Conservation (phyloP, 805 yeast genomes). For the Schizosaccharomyces lindneri region DNA sequence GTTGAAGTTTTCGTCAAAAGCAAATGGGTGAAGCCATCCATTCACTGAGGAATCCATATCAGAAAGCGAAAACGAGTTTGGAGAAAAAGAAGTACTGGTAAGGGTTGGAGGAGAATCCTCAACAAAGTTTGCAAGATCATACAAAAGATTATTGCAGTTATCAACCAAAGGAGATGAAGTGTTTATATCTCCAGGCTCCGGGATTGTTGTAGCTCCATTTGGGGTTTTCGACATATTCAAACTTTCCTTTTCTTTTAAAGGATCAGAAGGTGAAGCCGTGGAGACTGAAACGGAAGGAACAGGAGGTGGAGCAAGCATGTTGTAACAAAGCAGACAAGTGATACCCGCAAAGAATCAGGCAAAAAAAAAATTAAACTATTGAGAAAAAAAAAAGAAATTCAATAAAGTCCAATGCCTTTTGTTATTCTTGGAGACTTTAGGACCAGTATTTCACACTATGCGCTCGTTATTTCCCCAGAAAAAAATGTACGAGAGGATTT, state of each 20-base stretch:
- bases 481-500: too few relatives aligned
- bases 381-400: background rate
- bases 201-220: too few relatives aligned
- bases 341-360: too few relatives aligned
- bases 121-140: background rate
- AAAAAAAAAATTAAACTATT: background rate
- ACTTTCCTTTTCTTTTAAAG: background rate
- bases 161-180: background rate
- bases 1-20: background rate
- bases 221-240: too few relatives aligned
- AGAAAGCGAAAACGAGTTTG: background rate
- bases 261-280: background rate
- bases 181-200: too few relatives aligned
- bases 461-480: too few relatives aligned
- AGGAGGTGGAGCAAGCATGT: too few relatives aligned
- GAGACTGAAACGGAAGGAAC: background rate
- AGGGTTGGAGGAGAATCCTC: constrained; percentile 1
- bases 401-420: too few relatives aligned
- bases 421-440: too few relatives aligned
- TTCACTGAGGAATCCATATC: constrained; percentile 1
- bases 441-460: too few relatives aligned
- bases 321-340: too few relatives aligned
- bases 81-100: background rate
- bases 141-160: background rate
- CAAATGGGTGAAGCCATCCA: background rate